Base-by-base conservation (phyloP, 164 flowering plant species). In the Berberis vulgaris region DNA sequence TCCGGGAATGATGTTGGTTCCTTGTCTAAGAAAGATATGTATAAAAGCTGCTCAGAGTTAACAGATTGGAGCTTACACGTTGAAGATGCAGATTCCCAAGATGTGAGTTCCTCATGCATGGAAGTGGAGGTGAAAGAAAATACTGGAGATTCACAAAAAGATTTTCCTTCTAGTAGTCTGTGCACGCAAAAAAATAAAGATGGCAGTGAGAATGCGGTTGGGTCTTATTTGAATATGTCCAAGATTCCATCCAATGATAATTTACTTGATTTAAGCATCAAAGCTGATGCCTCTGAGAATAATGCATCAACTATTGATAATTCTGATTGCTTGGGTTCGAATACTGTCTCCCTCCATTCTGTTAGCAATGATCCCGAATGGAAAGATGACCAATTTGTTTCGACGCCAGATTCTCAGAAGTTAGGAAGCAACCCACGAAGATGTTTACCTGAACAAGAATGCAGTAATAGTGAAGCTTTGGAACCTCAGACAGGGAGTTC, bases 31-130 rank as follows among this genome's bases (percentile, higher is more conserved):
- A 71, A 65, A 62, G 92, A 92, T 26, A 55, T 77, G 67, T 84
- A 77, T 58, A 76, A 74, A 69, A 87, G 95, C 77, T 83, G 88
- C 71, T 64, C 82, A 80, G 95, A 80, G 68, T 72, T 83, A 13
- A 7, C 73, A 43, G 80, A 77, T 66, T 71, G 80, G 54, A 71
- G 66, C n/a, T 56, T 54, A 26, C 65, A 59, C n/a, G 65, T 39
- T 59, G 76, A 49, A 58, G 74, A 66, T 67, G 65, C 54, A 2
- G 66, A 76, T 54, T n/a, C 13, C 10, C 71, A 64, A 62, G 73
- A 66, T 50, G 26, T 8, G 38, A 58, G 7, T 60, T 65, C 73
- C 46, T 6, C 74, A 44, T 5, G 41, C 43, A 11, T 62, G 59
- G 45, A 67, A 54, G 46, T 67, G 66, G 74, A 79, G 58, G 64